Percentiles rank a stretch among this genome's conserved stretches.
Conservation (phyloP, 139 green algal species). For the Prasinococcaceae sp. region DNA sequence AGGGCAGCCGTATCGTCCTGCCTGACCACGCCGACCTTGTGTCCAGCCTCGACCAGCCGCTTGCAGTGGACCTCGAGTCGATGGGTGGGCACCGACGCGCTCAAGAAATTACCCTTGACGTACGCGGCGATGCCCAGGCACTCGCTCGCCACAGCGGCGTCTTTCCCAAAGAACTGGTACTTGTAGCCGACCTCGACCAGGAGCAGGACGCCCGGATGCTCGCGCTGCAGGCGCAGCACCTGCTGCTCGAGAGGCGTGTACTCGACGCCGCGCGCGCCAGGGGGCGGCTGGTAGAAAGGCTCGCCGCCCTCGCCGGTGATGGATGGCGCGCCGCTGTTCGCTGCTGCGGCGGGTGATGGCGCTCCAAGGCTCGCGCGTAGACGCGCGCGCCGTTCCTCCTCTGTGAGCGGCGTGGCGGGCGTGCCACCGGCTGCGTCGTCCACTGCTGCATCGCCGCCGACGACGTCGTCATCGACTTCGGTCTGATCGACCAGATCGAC, state of each 20-base stretch:
- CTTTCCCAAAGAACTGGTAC: conserved; percentile 66
- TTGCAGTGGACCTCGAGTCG: conserved; percentile 69
- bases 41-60: conserved; percentile 56
- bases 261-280: too few species aligned
- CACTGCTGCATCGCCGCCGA: too few species aligned
- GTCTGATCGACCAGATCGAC: too few species aligned
- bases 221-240: conserved; percentile 32
- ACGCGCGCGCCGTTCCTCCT: too few species aligned
- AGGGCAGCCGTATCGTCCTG: conserved; percentile 46
- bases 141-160: conserved; percentile 52
- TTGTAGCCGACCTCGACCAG: conserved; percentile 59
- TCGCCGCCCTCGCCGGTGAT: too few species aligned
- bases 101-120: conserved; percentile 64
- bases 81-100: conserved; percentile 51
- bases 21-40: conserved; percentile 58
- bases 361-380: too few species aligned
- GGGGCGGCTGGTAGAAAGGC: too few species aligned
- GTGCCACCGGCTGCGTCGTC: too few species aligned
- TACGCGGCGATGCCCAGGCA: conserved; percentile 43
- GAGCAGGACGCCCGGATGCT: conserved; percentile 53
- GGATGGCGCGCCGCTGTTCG: too few species aligned
- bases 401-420: too few species aligned
- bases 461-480: too few species aligned
- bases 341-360: too few species aligned
- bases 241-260: conserved; percentile 18